Evolutionary conservation across 2,329 filamentous ascomycete genomes (phyloP).

Genomic region (Penicillium italicum): DNA sequence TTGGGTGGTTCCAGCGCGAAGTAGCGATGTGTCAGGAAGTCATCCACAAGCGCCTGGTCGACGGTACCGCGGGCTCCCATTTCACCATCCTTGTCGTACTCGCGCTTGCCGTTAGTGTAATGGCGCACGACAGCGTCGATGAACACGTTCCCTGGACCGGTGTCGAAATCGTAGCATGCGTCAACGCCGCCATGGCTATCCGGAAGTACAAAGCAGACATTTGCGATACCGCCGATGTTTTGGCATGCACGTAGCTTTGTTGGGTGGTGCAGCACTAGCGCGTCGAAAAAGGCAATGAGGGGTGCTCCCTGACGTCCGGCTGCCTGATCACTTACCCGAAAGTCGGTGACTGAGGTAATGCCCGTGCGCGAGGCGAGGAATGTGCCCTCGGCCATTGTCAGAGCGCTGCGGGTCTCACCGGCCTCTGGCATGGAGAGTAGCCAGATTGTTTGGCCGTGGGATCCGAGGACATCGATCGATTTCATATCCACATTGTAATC

Average conservation of each 20-base stretch:
- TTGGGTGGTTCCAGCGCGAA: conserved; percentile 52
- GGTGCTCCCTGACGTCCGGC: conserved; percentile 55
- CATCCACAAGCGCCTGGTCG: conserved; percentile 51
- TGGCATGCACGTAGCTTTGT: conserved; percentile 57
- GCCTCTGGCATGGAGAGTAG: conserved; percentile 52
- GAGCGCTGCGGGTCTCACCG: conserved; percentile 47
- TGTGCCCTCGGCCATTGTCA: conserved; percentile 57
- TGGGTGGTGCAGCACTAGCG: conserved; percentile 54
- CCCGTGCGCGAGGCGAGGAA: conserved; percentile 55
- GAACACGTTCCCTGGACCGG: conserved; percentile 55
- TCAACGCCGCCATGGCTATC: conserved; percentile 24
- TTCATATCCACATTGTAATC: conserved; percentile 43
- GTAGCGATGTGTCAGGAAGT: conserved; percentile 52
- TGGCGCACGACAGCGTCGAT: conserved; percentile 57
- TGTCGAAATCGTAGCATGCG: conserved; percentile 52
- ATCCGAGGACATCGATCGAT: conserved; percentile 54
- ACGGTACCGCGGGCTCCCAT: conserved; percentile 51
- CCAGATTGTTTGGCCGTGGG: conserved; percentile 60
- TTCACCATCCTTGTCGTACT: conserved; percentile 53
- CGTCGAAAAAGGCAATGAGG: conserved; percentile 57
- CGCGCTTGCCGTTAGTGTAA: conserved; percentile 49
- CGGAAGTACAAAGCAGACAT: conserved; percentile 50
- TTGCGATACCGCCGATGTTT: conserved; percentile 60
- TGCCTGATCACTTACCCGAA: conserved; percentile 55
- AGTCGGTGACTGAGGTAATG: conserved; percentile 58